Base-by-base conservation (phyloP, 2,329 filamentous ascomycete species). In the Aureobasidium musti region DNA sequence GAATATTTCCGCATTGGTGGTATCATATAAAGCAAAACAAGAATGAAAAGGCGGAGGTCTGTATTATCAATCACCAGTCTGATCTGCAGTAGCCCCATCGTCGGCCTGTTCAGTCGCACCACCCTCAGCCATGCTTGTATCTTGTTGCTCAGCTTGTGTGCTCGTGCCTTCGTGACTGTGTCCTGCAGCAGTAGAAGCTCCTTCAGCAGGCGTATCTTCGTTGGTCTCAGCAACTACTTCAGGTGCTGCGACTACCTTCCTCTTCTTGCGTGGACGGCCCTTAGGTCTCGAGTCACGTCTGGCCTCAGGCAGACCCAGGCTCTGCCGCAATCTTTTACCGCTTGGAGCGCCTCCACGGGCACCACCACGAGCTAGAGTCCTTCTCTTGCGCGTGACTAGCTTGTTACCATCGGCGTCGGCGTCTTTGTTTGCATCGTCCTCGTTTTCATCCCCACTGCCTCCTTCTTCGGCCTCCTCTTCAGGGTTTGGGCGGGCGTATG, bases 291-390 rank as follows among this genome's bases (percentile, higher is more conserved):
- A n/a, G 23, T 65, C 63, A 28, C 39, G 43, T 47, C 65, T 65
- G 21, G 65, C 41, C 17, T 63, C 52, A 4, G 50, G 66, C 21
- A 50, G 37, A 30, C 45, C 65, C 39, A 57, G 21, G 30, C 52
- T 67, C 53, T 64, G 65, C 19, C 43, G 67, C 57, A 54, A 53
- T 28, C 35, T 65, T 60, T 56, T 68, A 23, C 41, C 64, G 30
- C 39, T 67, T 35, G 49, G 65, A 3, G 54, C 57, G 30, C 65
- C 65, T 28, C 65, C 65, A 13, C 56, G 45, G 17, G 21, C 35
- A 21, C 65, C 56, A 13, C 65, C 65, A 28, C 65, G 53, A 10
- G 57, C 43, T 26, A 52, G 14, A 10, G 37, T 56, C 19, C 37
- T 54, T 49, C 63, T 65, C 63, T 65, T 65, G 50, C 52, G 63